Base-by-base conservation (phyloP, 192 early-diverging fungal species). In the Powellomyces hirtus region DNA sequence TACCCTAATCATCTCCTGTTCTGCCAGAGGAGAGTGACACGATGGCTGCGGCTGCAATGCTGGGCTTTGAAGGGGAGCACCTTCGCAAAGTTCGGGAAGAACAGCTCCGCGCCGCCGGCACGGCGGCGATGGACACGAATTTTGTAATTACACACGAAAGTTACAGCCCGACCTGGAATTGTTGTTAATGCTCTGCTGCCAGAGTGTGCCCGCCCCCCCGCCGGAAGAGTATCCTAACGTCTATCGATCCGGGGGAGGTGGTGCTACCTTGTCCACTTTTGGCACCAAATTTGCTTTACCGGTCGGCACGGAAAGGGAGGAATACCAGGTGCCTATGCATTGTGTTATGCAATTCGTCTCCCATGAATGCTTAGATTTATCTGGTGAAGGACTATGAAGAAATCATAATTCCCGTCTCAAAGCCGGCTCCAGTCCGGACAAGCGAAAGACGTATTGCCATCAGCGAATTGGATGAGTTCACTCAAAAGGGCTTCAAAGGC, bases 381-480 rank as follows among this genome's bases (percentile, higher is more conserved):
- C n/a, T n/a, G n/a, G n/a, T n/a, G 60, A 67, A 88, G 71, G 88
- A 94, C 69, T 92, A 92, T 66, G 95, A 99, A 64, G 93, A 96
- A 78, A 89, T 97, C 30, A 87, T 79, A 0, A 94, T 99, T 55
- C 97, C 97, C 0, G 79, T 91, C 7, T 73, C 92, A 0, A 79
- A 80, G 40, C 78, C 82, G 26, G 89, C 92, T 1, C 87, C 90
- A 16, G 60, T 71, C 1, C 86, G 88, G 11, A 59, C 77, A 0
- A 77, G 77, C 0, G 93, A 99, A 77, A 72, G 77, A 38, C 68
- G 83, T 4, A 79, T 98, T 11, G 57, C 59, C 2, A 83, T 98
- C 10, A 76, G 68, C 5, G 81, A 85, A 24, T 81, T 97, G 83
- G 92, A 95, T 62, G 83, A 83, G 85, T 76, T 79, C 81, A 52